A percentile compares a stretch with the other conserved stretches of the same genome.
Conservation (phyloP, 2,329 filamentous ascomycete genomes). For the Chaetothyriales sp. region DNA sequence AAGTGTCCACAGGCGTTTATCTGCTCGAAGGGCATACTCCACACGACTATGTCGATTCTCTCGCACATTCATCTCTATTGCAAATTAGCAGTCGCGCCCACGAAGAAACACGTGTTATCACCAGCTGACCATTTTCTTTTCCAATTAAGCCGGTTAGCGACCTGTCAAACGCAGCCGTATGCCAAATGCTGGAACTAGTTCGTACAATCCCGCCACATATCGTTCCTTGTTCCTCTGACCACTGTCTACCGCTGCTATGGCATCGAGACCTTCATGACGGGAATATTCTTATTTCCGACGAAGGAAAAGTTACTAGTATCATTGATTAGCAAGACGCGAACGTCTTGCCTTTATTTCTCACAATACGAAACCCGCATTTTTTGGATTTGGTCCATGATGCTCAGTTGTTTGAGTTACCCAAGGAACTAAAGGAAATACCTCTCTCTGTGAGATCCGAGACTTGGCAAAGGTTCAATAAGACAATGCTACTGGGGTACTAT, state of each 20-base stretch:
- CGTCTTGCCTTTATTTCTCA: slow-evolving; percentile 15
- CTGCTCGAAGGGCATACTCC: not conserved
- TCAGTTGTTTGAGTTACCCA: slow-evolving; percentile 12
- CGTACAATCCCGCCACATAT: not conserved
- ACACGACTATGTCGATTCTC: not conserved
- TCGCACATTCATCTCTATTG: not conserved
- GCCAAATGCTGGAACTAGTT: not conserved
- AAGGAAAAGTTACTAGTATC: slow-evolving; percentile 12
- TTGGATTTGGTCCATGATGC: slow-evolving; percentile 4
- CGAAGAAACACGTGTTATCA: not conserved
- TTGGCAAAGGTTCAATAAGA: slow-evolving; percentile 4
- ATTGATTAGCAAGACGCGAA: slow-evolving; percentile 17
- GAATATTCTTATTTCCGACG: slow-evolving; percentile 15
- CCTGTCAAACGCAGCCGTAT: not conserved
- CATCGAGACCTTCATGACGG: not conserved
- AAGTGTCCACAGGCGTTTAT: no score
- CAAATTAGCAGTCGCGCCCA: not conserved
- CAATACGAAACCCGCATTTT: slow-evolving; percentile 7
- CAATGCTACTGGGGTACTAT: slow-evolving; percentile 4
- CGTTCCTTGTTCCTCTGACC: not conserved
- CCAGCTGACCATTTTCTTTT: not conserved
- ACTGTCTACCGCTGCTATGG: not conserved
- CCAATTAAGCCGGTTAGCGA: not conserved
- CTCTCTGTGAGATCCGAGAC: slow-evolving; percentile 9
- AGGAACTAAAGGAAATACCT: slow-evolving; percentile 2